Conservation (phyloP, 352 stramenopile genomes). For the Phytophthora niederhauseri region DNA sequence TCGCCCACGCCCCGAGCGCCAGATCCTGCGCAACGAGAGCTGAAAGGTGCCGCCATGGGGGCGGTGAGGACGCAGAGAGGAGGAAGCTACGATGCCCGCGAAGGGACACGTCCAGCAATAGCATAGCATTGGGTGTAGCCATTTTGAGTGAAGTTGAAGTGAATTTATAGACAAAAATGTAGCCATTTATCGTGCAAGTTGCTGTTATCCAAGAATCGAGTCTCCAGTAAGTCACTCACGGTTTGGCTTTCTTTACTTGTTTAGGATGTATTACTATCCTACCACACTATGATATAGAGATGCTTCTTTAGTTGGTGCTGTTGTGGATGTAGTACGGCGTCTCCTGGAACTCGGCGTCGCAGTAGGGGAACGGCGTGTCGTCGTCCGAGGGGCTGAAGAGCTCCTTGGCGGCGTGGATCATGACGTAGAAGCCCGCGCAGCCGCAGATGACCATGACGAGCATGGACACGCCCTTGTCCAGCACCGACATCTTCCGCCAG, state of each 20-base stretch:
- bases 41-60: slow-evolving; percentile 21
- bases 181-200: neutral
- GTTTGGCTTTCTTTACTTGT: slow-evolving; percentile 10
- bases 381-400: slow-evolving; percentile 52
- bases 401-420: slow-evolving; percentile 51
- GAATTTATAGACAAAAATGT: neutral
- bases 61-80: neutral
- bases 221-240: neutral
- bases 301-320: slow-evolving; percentile 23
- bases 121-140: neutral
- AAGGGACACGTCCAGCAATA: slow-evolving; percentile 1
- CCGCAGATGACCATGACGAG: slow-evolving; percentile 52
- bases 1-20: slow-evolving; percentile 67
- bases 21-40: slow-evolving; percentile 5
- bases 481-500: slow-evolving; percentile 44
- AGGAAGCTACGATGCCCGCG: neutral
- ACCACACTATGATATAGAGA: slow-evolving; percentile 20
- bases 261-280: slow-evolving; percentile 4
- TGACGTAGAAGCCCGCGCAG: slow-evolving; percentile 55
- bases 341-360: slow-evolving; percentile 23
- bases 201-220: no score
- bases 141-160: neutral
- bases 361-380: slow-evolving; percentile 29
- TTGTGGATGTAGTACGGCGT: slow-evolving; percentile 29
- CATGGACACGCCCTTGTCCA: slow-evolving; percentile 50